Conservation (phyloP, 2,329 filamentous ascomycete species). For the Orbilia blumenaviensis region DNA sequence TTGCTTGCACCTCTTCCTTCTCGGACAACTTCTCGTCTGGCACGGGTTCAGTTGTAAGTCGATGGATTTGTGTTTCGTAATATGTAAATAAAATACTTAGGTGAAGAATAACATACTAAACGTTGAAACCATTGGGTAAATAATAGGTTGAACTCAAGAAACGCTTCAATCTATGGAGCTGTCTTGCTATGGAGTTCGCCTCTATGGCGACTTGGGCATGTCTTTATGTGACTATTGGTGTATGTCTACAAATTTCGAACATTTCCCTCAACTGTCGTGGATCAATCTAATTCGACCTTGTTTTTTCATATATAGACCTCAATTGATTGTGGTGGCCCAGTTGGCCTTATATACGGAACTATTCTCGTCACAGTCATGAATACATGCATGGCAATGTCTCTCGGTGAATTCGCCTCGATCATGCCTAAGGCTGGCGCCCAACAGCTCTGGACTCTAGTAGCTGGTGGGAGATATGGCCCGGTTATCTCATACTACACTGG, state of each 20-base stretch:
- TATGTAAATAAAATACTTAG: conserved; percentile 12
- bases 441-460: conserved; percentile 50
- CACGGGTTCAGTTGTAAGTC: conserved; percentile 52
- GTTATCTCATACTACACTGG: conserved; percentile 51
- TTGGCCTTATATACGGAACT: conserved; percentile 48
- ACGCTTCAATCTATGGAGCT: conserved; percentile 52
- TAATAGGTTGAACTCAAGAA: conserved; percentile 52
- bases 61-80: conserved; percentile 4
- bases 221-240: conserved; percentile 52
- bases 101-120: conserved; percentile 17
- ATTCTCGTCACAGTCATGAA: conserved; percentile 52
- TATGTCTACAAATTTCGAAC: conserved; percentile 27
- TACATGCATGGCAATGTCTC: conserved; percentile 44
- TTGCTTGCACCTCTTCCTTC: conserved; percentile 40
- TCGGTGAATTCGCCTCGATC: conserved; percentile 51
- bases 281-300: conserved; percentile 28
- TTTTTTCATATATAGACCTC: conserved; percentile 40
- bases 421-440: conserved; percentile 52
- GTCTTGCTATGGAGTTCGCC: conserved; percentile 51
- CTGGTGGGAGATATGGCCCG: conserved; percentile 43
- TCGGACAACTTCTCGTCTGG: conserved; percentile 52
- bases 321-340: conserved; percentile 51
- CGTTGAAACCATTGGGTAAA: conserved; percentile 4
- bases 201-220: conserved; percentile 53
- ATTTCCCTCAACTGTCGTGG: neutral